Percentiles rank a stretch among this genome's conserved stretches.
Evolutionary conservation across 176 grass and related monocot species (phyloP).

Genomic region (Metroxylon sagu): DNA sequence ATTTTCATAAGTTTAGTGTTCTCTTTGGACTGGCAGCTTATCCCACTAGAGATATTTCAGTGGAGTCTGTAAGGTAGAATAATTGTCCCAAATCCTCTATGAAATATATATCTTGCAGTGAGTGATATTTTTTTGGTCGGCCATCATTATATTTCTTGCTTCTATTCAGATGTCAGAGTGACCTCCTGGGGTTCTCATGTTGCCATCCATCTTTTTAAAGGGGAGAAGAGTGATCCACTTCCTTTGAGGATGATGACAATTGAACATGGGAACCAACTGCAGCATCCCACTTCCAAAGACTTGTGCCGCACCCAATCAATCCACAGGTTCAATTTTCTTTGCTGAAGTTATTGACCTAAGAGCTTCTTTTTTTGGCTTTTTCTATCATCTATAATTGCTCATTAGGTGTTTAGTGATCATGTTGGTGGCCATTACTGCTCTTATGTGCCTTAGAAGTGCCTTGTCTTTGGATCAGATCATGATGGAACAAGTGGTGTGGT

Average conservation of each 20-base stretch:
- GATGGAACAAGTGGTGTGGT: background rate
- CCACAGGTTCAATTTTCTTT: background rate
- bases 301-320: background rate
- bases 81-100: no score
- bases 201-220: background rate
- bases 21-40: no score
- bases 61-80: no score
- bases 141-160: no score
- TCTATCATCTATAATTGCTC: background rate
- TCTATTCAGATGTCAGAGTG: no score
- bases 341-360: background rate
- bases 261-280: slow-evolving; percentile 26
- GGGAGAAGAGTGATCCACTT: slow-evolving; percentile 42
- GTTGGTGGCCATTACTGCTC: background rate
- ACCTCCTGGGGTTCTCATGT: no score
- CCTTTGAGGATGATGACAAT: slow-evolving; percentile 27
- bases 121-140: no score
- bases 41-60: no score
- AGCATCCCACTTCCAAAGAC: slow-evolving; percentile 14
- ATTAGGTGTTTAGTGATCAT: background rate
- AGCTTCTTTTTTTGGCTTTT: background rate
- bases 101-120: no score
- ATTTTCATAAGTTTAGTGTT: no score
- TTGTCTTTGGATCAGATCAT: background rate
- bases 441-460: no score